These are phyloP conservation scores for Nasturtium officinale DNA, from an alignment of 345 rosid genomes.

Conservation along the genomic window DNA sequence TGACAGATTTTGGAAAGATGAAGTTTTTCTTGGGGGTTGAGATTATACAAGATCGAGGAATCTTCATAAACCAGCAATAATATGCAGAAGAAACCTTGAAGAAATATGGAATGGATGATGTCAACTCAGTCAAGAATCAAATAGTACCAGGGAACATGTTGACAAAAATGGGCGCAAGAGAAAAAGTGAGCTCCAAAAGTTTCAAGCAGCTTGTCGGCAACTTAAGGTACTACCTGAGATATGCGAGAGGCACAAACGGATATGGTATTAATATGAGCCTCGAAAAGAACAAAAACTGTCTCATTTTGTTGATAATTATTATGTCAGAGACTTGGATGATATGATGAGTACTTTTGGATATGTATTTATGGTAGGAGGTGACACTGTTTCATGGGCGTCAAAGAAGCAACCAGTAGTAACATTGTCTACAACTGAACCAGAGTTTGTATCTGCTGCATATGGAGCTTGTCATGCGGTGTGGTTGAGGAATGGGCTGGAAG, in stretches of 20 bases:
- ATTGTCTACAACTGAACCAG: fast-evolving
- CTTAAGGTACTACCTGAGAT: not conserved
- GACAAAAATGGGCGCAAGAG: not conserved
- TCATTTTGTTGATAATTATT: no score
- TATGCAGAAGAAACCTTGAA: not conserved
- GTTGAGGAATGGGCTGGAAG: no score
- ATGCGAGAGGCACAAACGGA: no score
- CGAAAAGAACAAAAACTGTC: no score
- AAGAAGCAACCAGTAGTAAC: not conserved
- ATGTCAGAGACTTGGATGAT: no score
- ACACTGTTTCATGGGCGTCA: fast-evolving
- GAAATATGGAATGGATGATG: not conserved
- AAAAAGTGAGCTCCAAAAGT: not conserved
- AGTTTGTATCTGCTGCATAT: no score
- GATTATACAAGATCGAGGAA: not conserved
- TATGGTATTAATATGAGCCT: no score
- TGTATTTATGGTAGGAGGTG: not conserved
- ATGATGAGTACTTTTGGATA: fast-evolving
- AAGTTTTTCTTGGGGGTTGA: not conserved
- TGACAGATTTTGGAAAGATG: not conserved
- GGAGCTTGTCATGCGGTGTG: no score
- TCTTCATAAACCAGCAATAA: not conserved
- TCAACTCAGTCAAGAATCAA: not conserved
- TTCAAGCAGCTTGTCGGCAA: not conserved
- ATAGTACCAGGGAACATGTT: not conserved